Evolutionary conservation across 2,329 filamentous ascomycete genomes (phyloP), one percentile per base, ranked within the genome.

Genomic region (Cercospora brassicicola): DNA sequence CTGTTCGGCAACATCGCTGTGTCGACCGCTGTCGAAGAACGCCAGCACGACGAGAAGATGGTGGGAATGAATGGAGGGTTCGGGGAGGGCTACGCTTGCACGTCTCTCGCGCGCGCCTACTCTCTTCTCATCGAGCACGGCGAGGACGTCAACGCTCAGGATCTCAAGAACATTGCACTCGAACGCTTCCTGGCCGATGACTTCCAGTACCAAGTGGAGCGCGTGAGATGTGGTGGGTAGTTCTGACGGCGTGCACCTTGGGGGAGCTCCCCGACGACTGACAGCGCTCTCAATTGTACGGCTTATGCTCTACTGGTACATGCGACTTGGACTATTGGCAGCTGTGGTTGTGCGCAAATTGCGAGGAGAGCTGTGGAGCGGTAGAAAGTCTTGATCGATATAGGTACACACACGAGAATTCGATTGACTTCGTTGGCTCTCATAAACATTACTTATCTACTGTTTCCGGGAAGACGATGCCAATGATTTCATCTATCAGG

Each of bases 401-500:
- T 20, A 59, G 9, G n/a, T 11, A 36, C 48, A 55, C 2, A 59
- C 39, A 45, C 23, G 23, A 60, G 28, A 51, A 36, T 31, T 30
- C 26, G 39, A 23, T 51, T 53, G 48, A 26, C 30, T 26, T 59
- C 20, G 13, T 30, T 45, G 6, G 30, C 55, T 36, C 4, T 59
- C 30, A 23, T 56, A 33, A 62, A 28, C 30, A 62, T 69, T 68
- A 69, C 53, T 70, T 66, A 9, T 72, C 68, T 62, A 70, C 51
- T 60, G 36, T 23, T 57, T 79, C 78, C 13, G 78, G 76, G 70
- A 85, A 84, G 1, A 85, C 70, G 30, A 82, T 78, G 60, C 79
- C 76, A 10, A 84, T 71, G 59, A 85, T 75, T 75, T 84, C 83
- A 71, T 85, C 83, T 57, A 85, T 68, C 4, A 85, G 72, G 13